phyloP scores from a whole-genome alignment of 1,139 yeast species.

The Kodamaea suecica region DNA sequence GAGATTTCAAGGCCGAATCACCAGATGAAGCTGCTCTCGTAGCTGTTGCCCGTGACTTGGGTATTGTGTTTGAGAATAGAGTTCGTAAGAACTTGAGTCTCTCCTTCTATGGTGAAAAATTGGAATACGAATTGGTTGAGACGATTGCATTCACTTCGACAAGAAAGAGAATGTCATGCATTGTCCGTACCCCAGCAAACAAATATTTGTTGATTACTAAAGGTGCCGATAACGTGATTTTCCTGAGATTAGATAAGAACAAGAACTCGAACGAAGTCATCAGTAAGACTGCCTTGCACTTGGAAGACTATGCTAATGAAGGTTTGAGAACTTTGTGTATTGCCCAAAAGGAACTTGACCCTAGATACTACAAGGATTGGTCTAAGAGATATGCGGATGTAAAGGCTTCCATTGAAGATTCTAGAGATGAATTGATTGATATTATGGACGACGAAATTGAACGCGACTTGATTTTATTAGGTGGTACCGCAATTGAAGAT shows the following conservation, averaged over 20 bases:
- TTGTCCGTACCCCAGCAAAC: slow-evolving; percentile 46
- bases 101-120: slow-evolving; percentile 69
- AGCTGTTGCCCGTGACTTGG: slow-evolving; percentile 88
- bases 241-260: slow-evolving; percentile 55
- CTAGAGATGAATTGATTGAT: slow-evolving; percentile 78
- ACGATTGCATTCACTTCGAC: slow-evolving; percentile 85
- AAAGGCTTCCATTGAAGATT: slow-evolving; percentile 62
- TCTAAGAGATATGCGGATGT: slow-evolving; percentile 67
- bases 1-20: slow-evolving; percentile 84
- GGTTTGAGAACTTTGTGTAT: slow-evolving; percentile 93
- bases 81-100: slow-evolving; percentile 68
- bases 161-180: slow-evolving; percentile 72
- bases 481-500: slow-evolving; percentile 98
- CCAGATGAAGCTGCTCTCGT: slow-evolving; percentile 98
- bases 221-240: slow-evolving; percentile 94
- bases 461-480: slow-evolving; percentile 64
- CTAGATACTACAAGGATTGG: slow-evolving; percentile 67
- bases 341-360: slow-evolving; percentile 73
- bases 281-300: slow-evolving; percentile 69
- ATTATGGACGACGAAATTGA: slow-evolving; percentile 79
- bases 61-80: slow-evolving; percentile 75
- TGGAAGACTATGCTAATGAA: slow-evolving; percentile 93
- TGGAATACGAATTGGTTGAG: slow-evolving; percentile 71
- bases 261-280: slow-evolving; percentile 36
- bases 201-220: slow-evolving; percentile 67